Evolutionary conservation across 2,329 filamentous ascomycete species (phyloP).

Genomic region (Xylaria sp.): DNA sequence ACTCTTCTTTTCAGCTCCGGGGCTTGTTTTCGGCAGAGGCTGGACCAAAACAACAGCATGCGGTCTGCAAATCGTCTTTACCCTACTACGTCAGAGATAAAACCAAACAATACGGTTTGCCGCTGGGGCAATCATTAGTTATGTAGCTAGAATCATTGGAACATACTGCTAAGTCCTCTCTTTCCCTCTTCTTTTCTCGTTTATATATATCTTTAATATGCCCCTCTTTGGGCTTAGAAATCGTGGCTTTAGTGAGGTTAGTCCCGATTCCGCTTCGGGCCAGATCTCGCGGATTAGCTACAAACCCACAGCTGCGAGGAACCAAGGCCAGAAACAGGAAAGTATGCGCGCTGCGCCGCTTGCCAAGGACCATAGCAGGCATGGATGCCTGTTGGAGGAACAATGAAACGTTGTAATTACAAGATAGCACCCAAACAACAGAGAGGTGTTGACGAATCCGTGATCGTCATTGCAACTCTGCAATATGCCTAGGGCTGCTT

Average conservation of each 20-base stretch:
- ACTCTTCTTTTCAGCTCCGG: neutral
- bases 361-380: neutral
- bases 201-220: no score
- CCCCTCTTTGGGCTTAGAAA: no score
- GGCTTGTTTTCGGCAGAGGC: neutral
- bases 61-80: neutral
- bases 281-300: neutral
- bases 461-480: constrained; percentile 7
- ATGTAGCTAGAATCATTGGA: neutral
- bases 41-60: neutral
- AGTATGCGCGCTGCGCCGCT: constrained; percentile 8
- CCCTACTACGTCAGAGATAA: neutral
- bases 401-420: constrained; percentile 3
- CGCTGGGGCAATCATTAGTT: neutral
- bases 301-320: constrained; percentile 5
- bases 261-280: neutral
- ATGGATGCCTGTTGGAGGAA: neutral
- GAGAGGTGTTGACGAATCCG: neutral
- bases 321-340: neutral
- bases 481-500: neutral
- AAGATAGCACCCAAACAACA: neutral
- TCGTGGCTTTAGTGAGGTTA: neutral
- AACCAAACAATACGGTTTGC: neutral
- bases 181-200: no score
- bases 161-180: no score